A percentile compares a stretch with the other conserved stretches of the same genome.
Conservation (phyloP, 2,329 filamentous ascomycete species). For the Ilyonectria mors-panacis region DNA sequence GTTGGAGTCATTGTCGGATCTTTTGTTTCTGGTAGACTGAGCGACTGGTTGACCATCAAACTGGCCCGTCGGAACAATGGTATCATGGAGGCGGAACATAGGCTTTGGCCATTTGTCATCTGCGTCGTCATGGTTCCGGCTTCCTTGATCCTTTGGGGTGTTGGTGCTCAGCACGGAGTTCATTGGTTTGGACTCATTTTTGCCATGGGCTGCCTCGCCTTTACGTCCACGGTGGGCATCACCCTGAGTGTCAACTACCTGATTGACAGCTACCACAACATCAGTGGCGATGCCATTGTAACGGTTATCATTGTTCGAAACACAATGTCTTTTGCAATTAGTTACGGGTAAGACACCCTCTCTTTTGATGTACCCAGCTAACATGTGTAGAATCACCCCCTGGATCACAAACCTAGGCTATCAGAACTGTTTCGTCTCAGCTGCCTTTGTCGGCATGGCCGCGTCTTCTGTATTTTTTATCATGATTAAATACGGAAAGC, state of each 20-base stretch:
- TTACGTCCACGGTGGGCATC: conserved; percentile 53
- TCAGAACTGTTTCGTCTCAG: conserved; percentile 60
- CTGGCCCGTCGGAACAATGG: conserved; percentile 58
- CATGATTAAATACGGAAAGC: conserved; percentile 64
- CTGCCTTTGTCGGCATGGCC: conserved; percentile 57
- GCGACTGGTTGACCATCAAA: conserved; percentile 56
- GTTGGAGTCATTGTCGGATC: conserved; percentile 53
- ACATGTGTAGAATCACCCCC: conserved; percentile 59
- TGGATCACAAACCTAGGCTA: conserved; percentile 60
- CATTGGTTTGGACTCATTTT: conserved; percentile 61
- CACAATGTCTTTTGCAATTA: conserved; percentile 55
- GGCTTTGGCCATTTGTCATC: conserved; percentile 57
- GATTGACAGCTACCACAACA: conserved; percentile 59
- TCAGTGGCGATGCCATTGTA: conserved; percentile 57
- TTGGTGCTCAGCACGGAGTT: conserved; percentile 54
- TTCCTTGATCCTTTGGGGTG: conserved; percentile 52
- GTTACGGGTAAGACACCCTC: conserved; percentile 44
- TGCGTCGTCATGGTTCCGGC: conserved; percentile 50
- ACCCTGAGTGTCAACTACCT: conserved; percentile 57
- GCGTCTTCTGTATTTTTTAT: conserved; percentile 58
- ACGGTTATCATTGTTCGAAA: conserved; percentile 58
- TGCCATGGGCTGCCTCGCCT: conserved; percentile 56
- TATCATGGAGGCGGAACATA: conserved; percentile 59
- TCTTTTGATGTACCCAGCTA: not conserved
- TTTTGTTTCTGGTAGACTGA: conserved; percentile 51